Conservation (phyloP, 1,284 basidiomycete genomes). For the Leccinum angustisporum region DNA sequence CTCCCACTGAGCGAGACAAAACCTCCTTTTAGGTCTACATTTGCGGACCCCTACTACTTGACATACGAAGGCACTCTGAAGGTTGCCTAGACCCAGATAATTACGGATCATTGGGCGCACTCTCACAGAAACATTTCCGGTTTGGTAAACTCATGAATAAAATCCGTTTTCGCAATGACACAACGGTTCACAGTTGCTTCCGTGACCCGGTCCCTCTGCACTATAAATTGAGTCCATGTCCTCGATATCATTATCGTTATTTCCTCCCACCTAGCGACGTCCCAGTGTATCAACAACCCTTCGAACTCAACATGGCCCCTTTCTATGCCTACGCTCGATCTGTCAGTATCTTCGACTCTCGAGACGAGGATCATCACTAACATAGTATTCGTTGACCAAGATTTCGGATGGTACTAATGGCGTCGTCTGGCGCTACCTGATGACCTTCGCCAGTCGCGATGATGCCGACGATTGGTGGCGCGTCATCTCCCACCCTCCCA, state of each 20-base stretch:
- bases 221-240: background rate
- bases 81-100: background rate
- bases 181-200: background rate
- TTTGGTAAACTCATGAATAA: background rate
- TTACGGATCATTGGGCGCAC: background rate
- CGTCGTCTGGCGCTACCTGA: background rate
- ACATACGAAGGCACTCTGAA: background rate
- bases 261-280: background rate
- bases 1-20: background rate
- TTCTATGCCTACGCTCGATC: background rate
- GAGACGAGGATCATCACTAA: background rate
- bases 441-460: background rate
- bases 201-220: background rate
- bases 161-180: background rate
- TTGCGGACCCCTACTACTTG: background rate
- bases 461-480: slow-evolving; percentile 1
- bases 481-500: background rate
- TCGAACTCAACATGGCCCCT: background rate
- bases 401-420: background rate
- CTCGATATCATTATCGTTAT: background rate
- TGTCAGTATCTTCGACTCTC: background rate
- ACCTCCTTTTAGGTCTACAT: background rate
- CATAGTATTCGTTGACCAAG: background rate
- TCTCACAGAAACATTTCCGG: background rate
- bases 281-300: background rate